Evolutionary conservation across 1,284 basidiomycete genomes (phyloP), one percentile per base, ranked within the genome.

Genomic region (Chalciporus sp.): DNA sequence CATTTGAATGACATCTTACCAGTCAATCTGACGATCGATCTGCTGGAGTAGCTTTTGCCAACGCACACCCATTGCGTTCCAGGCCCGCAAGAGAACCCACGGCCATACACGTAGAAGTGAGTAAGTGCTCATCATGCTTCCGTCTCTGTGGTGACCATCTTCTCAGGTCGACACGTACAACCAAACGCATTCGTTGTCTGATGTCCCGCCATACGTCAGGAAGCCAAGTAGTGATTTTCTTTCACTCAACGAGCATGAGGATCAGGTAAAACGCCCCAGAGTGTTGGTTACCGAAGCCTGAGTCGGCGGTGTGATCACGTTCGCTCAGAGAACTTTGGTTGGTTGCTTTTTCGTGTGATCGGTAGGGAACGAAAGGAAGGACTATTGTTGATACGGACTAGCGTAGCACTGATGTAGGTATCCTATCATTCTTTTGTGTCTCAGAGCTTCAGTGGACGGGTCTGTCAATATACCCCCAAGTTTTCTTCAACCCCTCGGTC

Each of bases 141-240:
- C 16, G 17, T 3, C 8, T 23, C 28, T 33, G n/a, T 42, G 10
- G 4, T 45, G 23, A 39, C 47, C 19, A 17, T 49, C 27, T 40
- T 4, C 3, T 6, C 63, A 73, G 65, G 73, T 74, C 61, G 71
- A 74, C 56, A 73, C 72, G 6, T 72, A 72, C 51, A 68, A 59
- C 46, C 64, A 63, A 46, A 58, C 61, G 27, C 64, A 70, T 50
- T 67, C 56, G 40, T 41, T 67, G 17, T 49, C 66, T 16, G 67
- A 65, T 49, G 56, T 53, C 11, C 62, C 68, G n/a, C 59, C 58
- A 26, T 68, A 61, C 33, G 48, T 57, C 23, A 57, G 60, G 63
- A 70, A 70, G 37, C 57, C 57, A 12, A 55, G 57, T 37, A 55
- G 53, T 27, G 66, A 68, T 20, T 65, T 70, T 12, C 7, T 70